These are phyloP conservation scores for Vaccinium vitisidaea DNA, from an alignment of 148 eudicot genomes.

Conservation along the genomic window DNA sequence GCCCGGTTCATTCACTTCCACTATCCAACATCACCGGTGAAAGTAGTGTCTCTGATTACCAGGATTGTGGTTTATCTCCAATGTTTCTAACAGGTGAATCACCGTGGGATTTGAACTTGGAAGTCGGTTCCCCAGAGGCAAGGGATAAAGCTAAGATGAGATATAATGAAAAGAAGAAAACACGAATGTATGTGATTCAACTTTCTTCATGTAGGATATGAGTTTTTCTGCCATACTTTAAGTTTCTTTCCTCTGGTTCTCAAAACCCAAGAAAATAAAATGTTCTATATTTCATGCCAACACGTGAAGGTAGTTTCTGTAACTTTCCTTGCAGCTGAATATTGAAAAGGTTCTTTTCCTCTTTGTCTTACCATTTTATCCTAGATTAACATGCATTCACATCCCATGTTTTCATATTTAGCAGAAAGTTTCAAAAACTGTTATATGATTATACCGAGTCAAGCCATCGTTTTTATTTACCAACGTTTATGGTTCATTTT, in stretches of 20 bases:
- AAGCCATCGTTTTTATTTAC: neutral
- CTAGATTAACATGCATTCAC: neutral
- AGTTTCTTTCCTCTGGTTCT: neutral
- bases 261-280: neutral
- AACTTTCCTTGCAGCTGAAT: neutral
- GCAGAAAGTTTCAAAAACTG: neutral
- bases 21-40: slow-evolving; percentile 48
- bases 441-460: neutral
- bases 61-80: slow-evolving; percentile 54
- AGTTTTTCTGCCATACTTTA: neutral
- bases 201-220: neutral
- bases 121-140: slow-evolving; percentile 45
- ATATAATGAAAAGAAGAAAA: slow-evolving; percentile 69
- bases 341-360: neutral
- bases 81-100: slow-evolving; percentile 43
- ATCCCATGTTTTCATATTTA: neutral
- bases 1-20: slow-evolving; percentile 34
- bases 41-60: slow-evolving; percentile 51
- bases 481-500: neutral
- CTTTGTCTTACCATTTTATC: neutral
- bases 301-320: neutral
- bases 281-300: neutral
- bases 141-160: slow-evolving; percentile 72
- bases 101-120: slow-evolving; percentile 45
- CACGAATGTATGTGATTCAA: slow-evolving; percentile 41